Conservation (phyloP, 116 monocot genomes). For the Zostera marina region DNA sequence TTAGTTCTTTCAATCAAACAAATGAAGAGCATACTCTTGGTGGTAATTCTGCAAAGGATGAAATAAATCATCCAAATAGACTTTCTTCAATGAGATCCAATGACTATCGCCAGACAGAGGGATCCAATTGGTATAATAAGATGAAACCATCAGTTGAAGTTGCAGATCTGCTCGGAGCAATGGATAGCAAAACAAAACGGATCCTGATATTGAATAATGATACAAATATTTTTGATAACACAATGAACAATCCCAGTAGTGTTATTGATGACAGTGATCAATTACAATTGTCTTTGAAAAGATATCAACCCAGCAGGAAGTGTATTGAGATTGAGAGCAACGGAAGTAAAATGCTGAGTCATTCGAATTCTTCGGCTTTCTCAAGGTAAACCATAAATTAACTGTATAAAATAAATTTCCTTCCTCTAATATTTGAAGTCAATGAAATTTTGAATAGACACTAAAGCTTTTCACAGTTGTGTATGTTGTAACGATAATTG, state of each 20-base stretch:
- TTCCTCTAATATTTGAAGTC: neutral
- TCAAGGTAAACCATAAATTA: conserved; percentile 9
- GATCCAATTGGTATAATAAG: neutral
- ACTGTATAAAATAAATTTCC: neutral
- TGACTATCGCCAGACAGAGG: neutral
- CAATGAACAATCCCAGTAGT: neutral
- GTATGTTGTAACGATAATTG: neutral
- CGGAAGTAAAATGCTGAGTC: conserved; percentile 35
- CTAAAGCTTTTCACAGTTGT: neutral
- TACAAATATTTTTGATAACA: neutral
- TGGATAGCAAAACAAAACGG: conserved; percentile 12
- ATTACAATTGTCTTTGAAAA: conserved; percentile 55
- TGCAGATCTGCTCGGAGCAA: conserved; percentile 24
- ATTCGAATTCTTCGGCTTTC: conserved; percentile 71
- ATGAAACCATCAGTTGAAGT: conserved; percentile 9
- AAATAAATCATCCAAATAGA: neutral
- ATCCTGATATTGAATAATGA: neutral
- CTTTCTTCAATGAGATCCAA: neutral
- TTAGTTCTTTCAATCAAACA: neutral
- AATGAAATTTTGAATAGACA: neutral
- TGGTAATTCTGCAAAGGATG: neutral
- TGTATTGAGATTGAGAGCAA: conserved; percentile 19
- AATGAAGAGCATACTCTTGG: neutral
- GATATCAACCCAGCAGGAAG: conserved; percentile 11
- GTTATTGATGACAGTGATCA: conserved; percentile 3